Conservation (phyloP, 164 flowering plant genomes). For the Taxillus chinensis region DNA sequence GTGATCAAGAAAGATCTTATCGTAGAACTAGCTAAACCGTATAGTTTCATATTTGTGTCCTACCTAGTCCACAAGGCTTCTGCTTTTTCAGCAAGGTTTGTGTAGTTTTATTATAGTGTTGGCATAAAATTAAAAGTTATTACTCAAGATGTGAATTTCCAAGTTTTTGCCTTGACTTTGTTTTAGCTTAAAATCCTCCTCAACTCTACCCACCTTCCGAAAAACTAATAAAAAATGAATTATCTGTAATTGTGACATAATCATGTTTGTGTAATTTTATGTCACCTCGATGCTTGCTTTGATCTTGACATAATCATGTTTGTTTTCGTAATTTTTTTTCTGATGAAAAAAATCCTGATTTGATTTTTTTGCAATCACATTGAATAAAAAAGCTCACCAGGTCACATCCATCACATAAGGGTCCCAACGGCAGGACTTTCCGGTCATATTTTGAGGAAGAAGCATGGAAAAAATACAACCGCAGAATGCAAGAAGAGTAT, state of each 20-base stretch:
- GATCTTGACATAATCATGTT: constrained; percentile 10
- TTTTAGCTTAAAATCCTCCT: too few species aligned
- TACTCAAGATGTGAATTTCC: too few species aligned
- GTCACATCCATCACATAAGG: constrained; percentile 45
- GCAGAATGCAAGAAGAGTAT: constrained; percentile 82
- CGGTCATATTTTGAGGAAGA: constrained; percentile 69
- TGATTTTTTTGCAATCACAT: neutral
- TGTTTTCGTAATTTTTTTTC: neutral
- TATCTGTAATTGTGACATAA: neutral
- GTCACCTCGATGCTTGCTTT: neutral
- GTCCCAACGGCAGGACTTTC: constrained; percentile 37
- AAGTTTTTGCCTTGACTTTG: too few species aligned
- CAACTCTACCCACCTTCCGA: too few species aligned
- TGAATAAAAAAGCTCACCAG: constrained; percentile 36
- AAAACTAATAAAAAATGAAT: neutral
- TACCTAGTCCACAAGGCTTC: too few species aligned
- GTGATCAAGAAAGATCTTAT: too few species aligned
- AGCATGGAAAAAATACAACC: constrained; percentile 73
- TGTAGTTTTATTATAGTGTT: too few species aligned
- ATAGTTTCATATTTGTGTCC: too few species aligned
- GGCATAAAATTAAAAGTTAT: too few species aligned
- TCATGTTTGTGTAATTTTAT: neutral
- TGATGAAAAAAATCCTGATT: too few species aligned
- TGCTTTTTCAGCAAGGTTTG: too few species aligned
- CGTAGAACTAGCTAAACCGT: too few species aligned